These are phyloP conservation scores for Coniochaeta ligniaria DNA, from an alignment of 2,329 filamentous ascomycete species.

Conservation along the genomic window DNA sequence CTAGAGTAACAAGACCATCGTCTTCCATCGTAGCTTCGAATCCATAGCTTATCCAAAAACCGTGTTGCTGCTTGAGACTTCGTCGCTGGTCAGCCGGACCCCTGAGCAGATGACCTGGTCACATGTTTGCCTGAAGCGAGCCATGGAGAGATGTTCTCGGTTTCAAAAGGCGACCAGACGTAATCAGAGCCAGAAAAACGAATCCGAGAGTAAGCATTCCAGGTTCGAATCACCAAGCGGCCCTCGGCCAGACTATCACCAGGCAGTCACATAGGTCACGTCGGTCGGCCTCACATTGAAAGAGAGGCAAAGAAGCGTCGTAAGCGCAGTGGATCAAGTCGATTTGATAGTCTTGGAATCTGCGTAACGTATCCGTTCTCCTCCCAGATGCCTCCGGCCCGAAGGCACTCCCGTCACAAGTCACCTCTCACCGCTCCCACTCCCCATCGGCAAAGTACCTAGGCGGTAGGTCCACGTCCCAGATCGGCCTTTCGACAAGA, in stretches of 20 bases:
- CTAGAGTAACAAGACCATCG: no score
- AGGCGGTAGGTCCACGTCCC: conserved; percentile 72
- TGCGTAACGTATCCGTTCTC: neutral
- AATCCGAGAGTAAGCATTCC: neutral
- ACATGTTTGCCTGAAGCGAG: neutral
- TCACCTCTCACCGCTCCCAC: conserved; percentile 31
- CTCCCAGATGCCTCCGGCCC: neutral
- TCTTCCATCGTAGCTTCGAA: no score
- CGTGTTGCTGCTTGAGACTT: no score
- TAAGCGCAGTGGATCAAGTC: conserved; percentile 1
- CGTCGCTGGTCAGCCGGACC: no score
- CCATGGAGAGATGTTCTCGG: neutral
- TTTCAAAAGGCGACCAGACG: no score
- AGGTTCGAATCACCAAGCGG: neutral
- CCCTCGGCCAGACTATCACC: neutral
- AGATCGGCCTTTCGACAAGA: conserved; percentile 77
- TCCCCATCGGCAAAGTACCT: conserved; percentile 57
- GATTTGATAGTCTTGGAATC: neutral
- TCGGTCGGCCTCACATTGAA: neutral
- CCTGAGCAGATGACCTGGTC: no score
- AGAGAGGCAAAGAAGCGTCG: neutral
- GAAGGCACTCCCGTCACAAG: neutral
- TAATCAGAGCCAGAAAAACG: neutral
- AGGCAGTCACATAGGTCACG: neutral
- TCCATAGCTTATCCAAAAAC: no score